Conservation (phyloP, 208 protist genomes). For the Lotmaria passim region DNA sequence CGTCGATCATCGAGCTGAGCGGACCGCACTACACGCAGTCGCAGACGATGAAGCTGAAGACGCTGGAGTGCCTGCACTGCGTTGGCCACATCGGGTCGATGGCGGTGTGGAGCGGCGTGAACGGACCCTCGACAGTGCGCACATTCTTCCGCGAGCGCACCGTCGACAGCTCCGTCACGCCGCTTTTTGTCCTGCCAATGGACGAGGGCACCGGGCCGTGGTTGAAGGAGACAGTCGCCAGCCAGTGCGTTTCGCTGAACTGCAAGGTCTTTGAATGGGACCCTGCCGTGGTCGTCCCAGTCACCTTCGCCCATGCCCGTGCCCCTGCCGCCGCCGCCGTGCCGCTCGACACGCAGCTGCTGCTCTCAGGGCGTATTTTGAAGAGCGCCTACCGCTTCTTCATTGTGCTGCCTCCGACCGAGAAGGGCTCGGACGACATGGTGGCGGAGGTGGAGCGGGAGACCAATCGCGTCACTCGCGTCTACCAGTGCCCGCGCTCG, state of each 20-base stretch:
- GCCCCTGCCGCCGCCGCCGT: slow-evolving; percentile 17
- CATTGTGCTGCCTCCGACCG: slow-evolving; percentile 52
- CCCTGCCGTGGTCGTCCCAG: slow-evolving; percentile 42
- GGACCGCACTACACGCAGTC: slow-evolving; percentile 55
- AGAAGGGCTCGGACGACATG: slow-evolving; percentile 71
- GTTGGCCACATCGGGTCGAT: slow-evolving; percentile 74
- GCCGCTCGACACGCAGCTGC: slow-evolving; percentile 43
- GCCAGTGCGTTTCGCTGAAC: slow-evolving; percentile 46
- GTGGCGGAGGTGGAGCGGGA: slow-evolving; percentile 64
- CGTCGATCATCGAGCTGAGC: slow-evolving; percentile 52
- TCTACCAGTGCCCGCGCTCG: slow-evolving; percentile 78
- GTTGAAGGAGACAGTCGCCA: slow-evolving; percentile 78
- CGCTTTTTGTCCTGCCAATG: slow-evolving; percentile 74
- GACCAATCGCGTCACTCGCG: slow-evolving; percentile 55
- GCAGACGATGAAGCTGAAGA: slow-evolving; percentile 53
- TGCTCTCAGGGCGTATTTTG: slow-evolving; percentile 60
- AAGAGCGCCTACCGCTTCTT: slow-evolving; percentile 70
- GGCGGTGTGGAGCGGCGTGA: slow-evolving; percentile 43
- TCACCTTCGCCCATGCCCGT: slow-evolving; percentile 2
- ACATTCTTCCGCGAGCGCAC: slow-evolving; percentile 30
- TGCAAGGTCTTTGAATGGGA: slow-evolving; percentile 69
- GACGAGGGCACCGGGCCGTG: slow-evolving; percentile 87
- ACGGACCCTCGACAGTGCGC: slow-evolving; percentile 35
- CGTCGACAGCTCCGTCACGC: slow-evolving; percentile 33
- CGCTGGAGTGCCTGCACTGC: slow-evolving; percentile 54